phyloP scores from a whole-genome alignment of 2,329 filamentous ascomycete genomes.

The Fonsecaea pedrosoi region DNA sequence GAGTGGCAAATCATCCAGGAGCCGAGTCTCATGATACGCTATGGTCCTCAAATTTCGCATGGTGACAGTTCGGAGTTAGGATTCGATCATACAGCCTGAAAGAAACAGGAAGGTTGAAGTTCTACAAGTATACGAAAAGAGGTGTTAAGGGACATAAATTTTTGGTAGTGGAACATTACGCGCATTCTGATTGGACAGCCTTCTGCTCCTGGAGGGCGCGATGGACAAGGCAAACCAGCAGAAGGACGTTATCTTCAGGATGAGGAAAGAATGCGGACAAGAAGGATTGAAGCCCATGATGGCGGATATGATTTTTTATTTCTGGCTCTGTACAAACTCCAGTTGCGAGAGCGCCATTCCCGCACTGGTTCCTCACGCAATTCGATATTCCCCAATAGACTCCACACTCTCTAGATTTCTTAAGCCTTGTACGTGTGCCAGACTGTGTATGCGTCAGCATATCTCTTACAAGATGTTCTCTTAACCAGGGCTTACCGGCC shows the following conservation, averaged over 20 bases:
- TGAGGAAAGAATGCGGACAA: background rate
- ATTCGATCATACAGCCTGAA: background rate
- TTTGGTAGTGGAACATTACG: conserved; percentile 11
- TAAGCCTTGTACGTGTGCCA: conserved; percentile 72
- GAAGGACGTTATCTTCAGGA: background rate
- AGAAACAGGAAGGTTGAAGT: conserved; percentile 9
- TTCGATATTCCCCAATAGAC: conserved; percentile 12
- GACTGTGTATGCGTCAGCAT: conserved; percentile 54
- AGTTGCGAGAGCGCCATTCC: conserved; percentile 27
- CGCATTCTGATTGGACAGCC: conserved; percentile 26
- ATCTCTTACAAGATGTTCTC: background rate
- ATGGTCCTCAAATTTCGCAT: conserved; percentile 92
- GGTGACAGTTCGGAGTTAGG: conserved; percentile 40
- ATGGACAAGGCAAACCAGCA: conserved; percentile 6
- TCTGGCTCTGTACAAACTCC: conserved; percentile 36
- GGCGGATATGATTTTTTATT: conserved; percentile 25
- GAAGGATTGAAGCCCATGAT: conserved; percentile 3
- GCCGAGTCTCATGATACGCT: conserved; percentile 69
- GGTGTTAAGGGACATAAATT: conserved; percentile 28
- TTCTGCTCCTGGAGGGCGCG: background rate
- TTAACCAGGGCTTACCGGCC: conserved; percentile 60
- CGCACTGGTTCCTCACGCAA: conserved; percentile 18
- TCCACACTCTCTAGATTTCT: conserved; percentile 14
- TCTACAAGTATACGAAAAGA: conserved; percentile 7
- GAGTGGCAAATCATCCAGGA: conserved; percentile 66